Conservation (phyloP, 495 filamentous ascomycete genomes). For the Lasiosphaeriaceae sp. region DNA sequence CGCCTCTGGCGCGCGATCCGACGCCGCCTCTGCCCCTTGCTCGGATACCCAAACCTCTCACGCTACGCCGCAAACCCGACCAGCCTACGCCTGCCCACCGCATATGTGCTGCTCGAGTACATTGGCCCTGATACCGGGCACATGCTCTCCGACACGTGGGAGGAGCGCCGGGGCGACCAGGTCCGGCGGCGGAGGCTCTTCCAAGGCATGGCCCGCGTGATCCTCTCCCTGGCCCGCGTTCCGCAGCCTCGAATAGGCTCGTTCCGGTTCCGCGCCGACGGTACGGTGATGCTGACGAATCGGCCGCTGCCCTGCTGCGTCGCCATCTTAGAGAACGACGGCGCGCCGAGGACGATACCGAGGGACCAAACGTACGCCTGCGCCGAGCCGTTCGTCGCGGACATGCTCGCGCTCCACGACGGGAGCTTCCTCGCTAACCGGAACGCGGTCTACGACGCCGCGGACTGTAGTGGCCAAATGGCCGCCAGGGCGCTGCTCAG, state of each 20-base stretch:
- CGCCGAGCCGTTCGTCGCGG: constrained; percentile 24
- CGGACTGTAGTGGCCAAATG: constrained; percentile 25
- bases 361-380: too few species aligned
- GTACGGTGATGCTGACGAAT: constrained; percentile 28
- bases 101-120: constrained; percentile 24
- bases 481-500: constrained; percentile 26
- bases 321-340: constrained; percentile 34
- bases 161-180: constrained; percentile 12
- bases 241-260: constrained; percentile 34
- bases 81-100: constrained; percentile 7
- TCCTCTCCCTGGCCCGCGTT: constrained; percentile 27
- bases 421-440: constrained; percentile 27
- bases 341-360: too few species aligned
- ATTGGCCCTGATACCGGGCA: constrained; percentile 16
- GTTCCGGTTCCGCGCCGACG: constrained; percentile 25
- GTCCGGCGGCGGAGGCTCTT: constrained; percentile 26
- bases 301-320: constrained; percentile 26
- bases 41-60: constrained; percentile 10
- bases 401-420: constrained; percentile 29
- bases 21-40: too few species aligned
- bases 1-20: too few species aligned
- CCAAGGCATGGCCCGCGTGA: constrained; percentile 24
- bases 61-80: constrained; percentile 8
- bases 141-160: constrained; percentile 35
- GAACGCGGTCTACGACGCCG: constrained; percentile 22